Conservation (phyloP, 352 stramenopile genomes). For the Elongisporangium senticosum region DNA sequence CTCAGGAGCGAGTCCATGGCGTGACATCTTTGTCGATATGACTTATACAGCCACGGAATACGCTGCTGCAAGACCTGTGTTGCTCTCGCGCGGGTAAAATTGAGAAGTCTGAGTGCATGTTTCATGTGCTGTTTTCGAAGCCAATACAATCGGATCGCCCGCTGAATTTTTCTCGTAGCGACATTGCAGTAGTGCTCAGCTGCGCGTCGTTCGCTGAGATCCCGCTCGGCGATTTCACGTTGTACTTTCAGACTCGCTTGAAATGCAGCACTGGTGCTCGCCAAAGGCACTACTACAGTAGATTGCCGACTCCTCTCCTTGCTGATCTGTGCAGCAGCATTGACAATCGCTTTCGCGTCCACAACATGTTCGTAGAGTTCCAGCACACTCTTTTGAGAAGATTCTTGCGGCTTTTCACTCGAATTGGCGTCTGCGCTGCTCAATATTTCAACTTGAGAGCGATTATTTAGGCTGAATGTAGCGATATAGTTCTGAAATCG, state of each 20-base stretch:
- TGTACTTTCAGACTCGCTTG: constrained; percentile 1
- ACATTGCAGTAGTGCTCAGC: constrained; percentile 1
- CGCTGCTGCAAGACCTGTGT: constrained; percentile 6
- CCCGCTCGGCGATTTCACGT: constrained; percentile 1
- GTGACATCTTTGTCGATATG: background rate
- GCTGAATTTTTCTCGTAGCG: background rate
- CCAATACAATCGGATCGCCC: background rate
- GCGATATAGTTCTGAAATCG: constrained; percentile 13
- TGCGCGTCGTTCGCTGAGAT: background rate
- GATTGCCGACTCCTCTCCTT: background rate
- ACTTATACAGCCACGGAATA: constrained; percentile 7
- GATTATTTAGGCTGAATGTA: background rate
- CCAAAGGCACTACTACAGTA: background rate
- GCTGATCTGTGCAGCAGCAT: background rate
- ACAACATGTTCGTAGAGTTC: constrained; percentile 35
- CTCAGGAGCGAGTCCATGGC: constrained; percentile 5
- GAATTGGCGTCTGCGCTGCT: background rate
- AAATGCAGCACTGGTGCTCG: background rate
- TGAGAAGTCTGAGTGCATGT: background rate
- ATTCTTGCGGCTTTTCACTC: background rate
- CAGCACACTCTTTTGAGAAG: constrained; percentile 6
- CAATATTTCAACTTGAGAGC: background rate
- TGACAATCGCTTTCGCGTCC: constrained; percentile 6
- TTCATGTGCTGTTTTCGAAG: constrained; percentile 1
- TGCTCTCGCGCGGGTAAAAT: background rate